phyloP scores from a whole-genome alignment of 2,329 filamentous ascomycete genomes.

The Bertia moriformis region DNA sequence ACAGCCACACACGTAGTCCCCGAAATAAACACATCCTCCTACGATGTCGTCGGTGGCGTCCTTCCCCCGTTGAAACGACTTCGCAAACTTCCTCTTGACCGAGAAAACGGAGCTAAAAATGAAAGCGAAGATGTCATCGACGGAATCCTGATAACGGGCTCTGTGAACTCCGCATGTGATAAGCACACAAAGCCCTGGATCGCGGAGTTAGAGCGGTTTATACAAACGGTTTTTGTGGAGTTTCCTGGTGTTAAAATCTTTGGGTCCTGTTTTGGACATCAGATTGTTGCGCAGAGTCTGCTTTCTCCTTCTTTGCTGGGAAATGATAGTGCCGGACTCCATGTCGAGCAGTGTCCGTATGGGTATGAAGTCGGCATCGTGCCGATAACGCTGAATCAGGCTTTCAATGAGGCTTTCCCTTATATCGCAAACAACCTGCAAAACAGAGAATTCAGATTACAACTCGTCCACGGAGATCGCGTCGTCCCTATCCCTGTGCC shows the following conservation, averaged over 20 bases:
- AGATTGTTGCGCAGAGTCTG: slow-evolving; percentile 13
- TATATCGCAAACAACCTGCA: too few species aligned
- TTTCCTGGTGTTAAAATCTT: slow-evolving; percentile 2
- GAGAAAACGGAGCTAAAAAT: neutral
- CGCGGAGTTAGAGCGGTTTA: neutral
- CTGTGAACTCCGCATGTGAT: neutral
- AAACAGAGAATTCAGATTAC: neutral
- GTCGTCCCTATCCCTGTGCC: too few species aligned
- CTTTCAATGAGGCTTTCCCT: neutral
- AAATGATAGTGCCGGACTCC: too few species aligned
- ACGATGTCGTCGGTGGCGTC: slow-evolving; percentile 14
- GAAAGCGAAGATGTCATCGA: neutral
- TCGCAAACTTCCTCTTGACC: slow-evolving; percentile 3
- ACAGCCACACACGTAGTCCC: too few species aligned
- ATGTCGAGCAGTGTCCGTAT: neutral
- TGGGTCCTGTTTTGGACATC: slow-evolving; percentile 15
- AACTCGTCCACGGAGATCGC: neutral
- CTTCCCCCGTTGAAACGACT: slow-evolving; percentile 11
- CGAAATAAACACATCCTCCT: slow-evolving; percentile 14
- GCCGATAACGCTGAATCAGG: neutral
- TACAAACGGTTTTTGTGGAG: neutral
- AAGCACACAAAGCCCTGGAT: neutral
- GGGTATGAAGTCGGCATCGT: neutral
- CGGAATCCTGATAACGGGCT: neutral
- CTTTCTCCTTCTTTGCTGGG: too few species aligned